A percentile compares a stretch with the other conserved stretches of the same genome.
These are phyloP conservation scores for Cercospora sp. DNA, from an alignment of 2,329 filamentous ascomycete species.

Conservation along the genomic window DNA sequence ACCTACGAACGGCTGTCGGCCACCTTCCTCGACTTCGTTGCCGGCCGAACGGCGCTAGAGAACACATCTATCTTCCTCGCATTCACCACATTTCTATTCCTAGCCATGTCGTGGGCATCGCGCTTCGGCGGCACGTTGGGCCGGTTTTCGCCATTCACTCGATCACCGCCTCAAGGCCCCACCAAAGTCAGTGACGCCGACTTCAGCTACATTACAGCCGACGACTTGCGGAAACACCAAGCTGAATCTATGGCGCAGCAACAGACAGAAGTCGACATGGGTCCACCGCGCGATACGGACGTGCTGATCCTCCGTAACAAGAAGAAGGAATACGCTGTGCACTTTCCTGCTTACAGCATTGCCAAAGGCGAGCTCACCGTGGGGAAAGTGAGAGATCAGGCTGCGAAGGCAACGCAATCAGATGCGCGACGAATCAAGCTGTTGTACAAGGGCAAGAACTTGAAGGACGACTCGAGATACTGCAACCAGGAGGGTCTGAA, in stretches of 20 bases:
- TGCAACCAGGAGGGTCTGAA: slow-evolving; percentile 60
- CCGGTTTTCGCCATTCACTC: slow-evolving; percentile 53
- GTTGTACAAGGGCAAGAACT: slow-evolving; percentile 69
- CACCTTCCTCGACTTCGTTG: slow-evolving; percentile 29
- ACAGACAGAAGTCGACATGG: slow-evolving; percentile 47
- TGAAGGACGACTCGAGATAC: slow-evolving; percentile 63
- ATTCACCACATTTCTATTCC: slow-evolving; percentile 41
- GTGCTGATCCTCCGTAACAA: slow-evolving; percentile 69
- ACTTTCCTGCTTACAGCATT: slow-evolving; percentile 74
- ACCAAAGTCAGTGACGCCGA: slow-evolving; percentile 71
- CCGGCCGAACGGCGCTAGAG: slow-evolving; percentile 32
- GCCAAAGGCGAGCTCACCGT: slow-evolving; percentile 70
- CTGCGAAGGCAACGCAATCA: slow-evolving; percentile 64
- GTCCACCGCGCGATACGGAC: slow-evolving; percentile 62
- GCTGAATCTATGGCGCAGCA: slow-evolving; percentile 32
- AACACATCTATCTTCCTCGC: slow-evolving; percentile 38
- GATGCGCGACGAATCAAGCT: slow-evolving; percentile 62
- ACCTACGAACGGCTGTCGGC: slow-evolving; percentile 18
- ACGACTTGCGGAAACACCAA: slow-evolving; percentile 58
- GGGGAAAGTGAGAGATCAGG: slow-evolving; percentile 65
- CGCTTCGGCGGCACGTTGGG: slow-evolving; percentile 46
- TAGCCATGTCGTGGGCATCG: slow-evolving; percentile 50
- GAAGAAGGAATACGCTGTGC: slow-evolving; percentile 64
- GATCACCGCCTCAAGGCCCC: slow-evolving; percentile 41
- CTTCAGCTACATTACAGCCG: slow-evolving; percentile 79